Percentiles rank a stretch among this genome's conserved stretches.
Conservation (phyloP, 73 alveolate species). For the Durusdinium trenchii region DNA sequence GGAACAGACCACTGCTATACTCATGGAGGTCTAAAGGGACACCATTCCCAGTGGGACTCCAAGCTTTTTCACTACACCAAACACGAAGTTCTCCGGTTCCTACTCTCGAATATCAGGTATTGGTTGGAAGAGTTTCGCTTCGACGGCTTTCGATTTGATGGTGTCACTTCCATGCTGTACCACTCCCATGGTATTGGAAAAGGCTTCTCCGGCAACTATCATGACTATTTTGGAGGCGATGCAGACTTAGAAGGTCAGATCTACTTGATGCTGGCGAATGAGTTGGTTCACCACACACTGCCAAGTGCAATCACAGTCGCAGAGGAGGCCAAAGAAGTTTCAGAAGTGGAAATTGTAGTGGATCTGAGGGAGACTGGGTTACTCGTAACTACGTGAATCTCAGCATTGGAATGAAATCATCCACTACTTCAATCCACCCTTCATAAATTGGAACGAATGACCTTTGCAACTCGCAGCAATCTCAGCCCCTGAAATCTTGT, state of each 20-base stretch:
- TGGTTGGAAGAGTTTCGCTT: constrained; percentile 98
- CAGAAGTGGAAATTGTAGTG: no score
- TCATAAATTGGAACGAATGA: no score
- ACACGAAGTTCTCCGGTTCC: constrained; percentile 97
- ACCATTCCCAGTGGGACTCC: constrained; percentile 99
- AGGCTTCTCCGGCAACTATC: constrained; percentile 98
- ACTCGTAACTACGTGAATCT: no score
- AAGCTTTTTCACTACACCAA: constrained; percentile 98
- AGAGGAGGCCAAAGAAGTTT: constrained; percentile 97
- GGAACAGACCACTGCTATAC: constrained; percentile 99
- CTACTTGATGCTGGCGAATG: constrained; percentile 99
- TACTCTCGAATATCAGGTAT: constrained; percentile 98
- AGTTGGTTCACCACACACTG: constrained; percentile 98
- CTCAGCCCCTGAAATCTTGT: no score
- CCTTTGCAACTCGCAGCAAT: not conserved
- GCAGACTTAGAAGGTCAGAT: constrained; percentile 98
- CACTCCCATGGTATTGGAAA: constrained; percentile 99
- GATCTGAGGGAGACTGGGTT: no score
- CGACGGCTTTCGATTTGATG: constrained; percentile 99
- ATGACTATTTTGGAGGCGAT: constrained; percentile 98
- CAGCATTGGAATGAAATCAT: no score
- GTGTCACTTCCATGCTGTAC: constrained; percentile 99
- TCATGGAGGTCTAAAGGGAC: constrained; percentile 99
- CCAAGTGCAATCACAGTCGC: constrained; percentile 99
- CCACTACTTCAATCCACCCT: no score